Evolutionary conservation across 176 grass and related monocot species (phyloP), one percentile per base, ranked within the genome.

Genomic region (Eragrostis nindensis): DNA sequence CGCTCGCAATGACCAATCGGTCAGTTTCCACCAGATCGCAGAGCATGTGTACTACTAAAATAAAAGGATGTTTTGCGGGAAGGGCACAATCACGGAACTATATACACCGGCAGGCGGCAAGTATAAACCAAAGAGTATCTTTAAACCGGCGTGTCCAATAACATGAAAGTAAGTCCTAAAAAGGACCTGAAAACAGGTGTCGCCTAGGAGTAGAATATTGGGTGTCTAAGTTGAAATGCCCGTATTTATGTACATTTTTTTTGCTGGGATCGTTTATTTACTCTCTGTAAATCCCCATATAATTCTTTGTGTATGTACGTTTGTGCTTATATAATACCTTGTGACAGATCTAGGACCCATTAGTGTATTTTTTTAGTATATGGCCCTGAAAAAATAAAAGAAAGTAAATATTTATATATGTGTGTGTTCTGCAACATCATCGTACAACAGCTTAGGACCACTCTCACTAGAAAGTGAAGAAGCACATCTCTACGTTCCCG

Each of bases 81-180:
- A 48, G 46, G 46, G 46, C 46, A 15, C 46, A 48, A 48, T 48
- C 8, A 48, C 46, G 1, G 32, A 36, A 36, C 32, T 4, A 36
- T 4, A 36, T 4, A 48, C 10, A 48, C 46, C n/a, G n/a, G 14
- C 46, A 4, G 12, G 46, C 0, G 13, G 0, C n/a, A n/a, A n/a
- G 10, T 48, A 14, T 48, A 48, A 69, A 25, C 62, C 40, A 57
- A 39, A 16, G 6, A 8, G 32, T 19, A 41, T 43, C 50, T 74
- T 40, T 74, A 74, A 74, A 54, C 32, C 50, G n/a, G n/a, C n/a
- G 7, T 74, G 72, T 57, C 32, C 72, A 56, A 74, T 44, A 36
- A 36, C 32, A 36, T 36, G 32, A 36, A 36, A 36, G 32, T 36
- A 36, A 36, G 32, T 36, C 32, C 32, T 36, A 36, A 36, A 36